A percentile compares a stretch with the other conserved stretches of the same genome.
These are phyloP conservation scores for Fusarium penzigii DNA, from an alignment of 2,329 filamentous ascomycete species.

Conservation along the genomic window DNA sequence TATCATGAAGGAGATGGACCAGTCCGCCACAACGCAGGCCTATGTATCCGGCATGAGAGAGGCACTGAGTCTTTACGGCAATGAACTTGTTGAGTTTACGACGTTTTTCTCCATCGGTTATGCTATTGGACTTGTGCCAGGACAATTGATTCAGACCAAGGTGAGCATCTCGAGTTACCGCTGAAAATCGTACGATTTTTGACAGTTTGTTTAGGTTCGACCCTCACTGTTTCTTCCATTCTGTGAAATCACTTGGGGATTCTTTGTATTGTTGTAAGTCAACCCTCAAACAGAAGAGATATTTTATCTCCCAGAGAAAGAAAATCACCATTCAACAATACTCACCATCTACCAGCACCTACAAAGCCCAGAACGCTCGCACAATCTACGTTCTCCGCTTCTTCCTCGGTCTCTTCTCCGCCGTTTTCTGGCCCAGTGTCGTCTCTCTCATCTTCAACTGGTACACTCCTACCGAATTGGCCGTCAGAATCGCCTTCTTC, in stretches of 20 bases:
- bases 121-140: conserved; percentile 47
- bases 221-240: conserved; percentile 42
- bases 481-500: conserved; percentile 43
- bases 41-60: conserved; percentile 41
- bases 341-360: conserved; percentile 19
- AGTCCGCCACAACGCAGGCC: conserved; percentile 37
- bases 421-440: conserved; percentile 40
- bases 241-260: conserved; percentile 37
- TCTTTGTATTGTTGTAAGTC: conserved; percentile 28
- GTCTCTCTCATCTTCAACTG: conserved; percentile 44
- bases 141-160: conserved; percentile 41
- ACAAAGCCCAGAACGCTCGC: conserved; percentile 36
- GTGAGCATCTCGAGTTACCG: neutral
- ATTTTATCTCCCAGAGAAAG: too few species aligned
- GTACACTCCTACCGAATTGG: conserved; percentile 45
- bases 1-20: conserved; percentile 40
- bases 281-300: too few species aligned
- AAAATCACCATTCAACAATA: neutral
- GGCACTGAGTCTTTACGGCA: conserved; percentile 43
- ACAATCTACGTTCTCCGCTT: conserved; percentile 44
- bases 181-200: neutral
- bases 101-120: conserved; percentile 63
- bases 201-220: conserved; percentile 26
- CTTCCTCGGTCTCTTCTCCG: conserved; percentile 43
- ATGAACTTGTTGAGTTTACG: conserved; percentile 54